These are phyloP conservation scores for Stephania yunnanensis DNA, from an alignment of 164 flowering plant genomes.

Conservation along the genomic window DNA sequence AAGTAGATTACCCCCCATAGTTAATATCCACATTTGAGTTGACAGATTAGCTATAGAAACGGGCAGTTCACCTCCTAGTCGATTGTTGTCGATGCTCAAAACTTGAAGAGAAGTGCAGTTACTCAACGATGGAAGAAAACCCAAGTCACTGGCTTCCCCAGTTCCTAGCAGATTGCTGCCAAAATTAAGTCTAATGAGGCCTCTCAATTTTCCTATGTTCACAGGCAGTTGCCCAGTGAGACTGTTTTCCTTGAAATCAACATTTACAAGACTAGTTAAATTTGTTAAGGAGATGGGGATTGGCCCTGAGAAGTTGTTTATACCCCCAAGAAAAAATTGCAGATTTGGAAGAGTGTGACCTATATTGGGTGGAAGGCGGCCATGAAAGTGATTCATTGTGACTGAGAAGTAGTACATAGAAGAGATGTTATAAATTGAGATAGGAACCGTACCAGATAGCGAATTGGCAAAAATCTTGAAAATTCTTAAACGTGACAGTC, in stretches of 20 bases:
- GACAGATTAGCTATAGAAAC: no score
- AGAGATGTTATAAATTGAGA: slow-evolving; percentile 25
- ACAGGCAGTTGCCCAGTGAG: no score
- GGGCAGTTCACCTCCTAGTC: no score
- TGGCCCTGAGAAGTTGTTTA: slow-evolving; percentile 3
- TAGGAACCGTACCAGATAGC: slow-evolving; percentile 25
- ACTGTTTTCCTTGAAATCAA: not conserved
- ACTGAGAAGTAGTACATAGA: not conserved
- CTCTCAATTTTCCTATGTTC: no score
- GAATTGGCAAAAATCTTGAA: slow-evolving; percentile 7
- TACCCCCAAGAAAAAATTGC: accelerated
- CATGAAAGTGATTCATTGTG: slow-evolving; percentile 9
- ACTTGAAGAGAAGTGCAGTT: no score
- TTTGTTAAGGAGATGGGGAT: slow-evolving; percentile 13
- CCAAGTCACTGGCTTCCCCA: no score
- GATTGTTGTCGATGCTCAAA: no score
- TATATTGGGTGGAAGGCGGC: slow-evolving; percentile 21
- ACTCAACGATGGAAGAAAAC: no score
- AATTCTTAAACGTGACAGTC: not conserved
- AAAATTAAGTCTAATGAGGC: no score
- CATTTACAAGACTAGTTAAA: not conserved
- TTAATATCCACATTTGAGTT: no score
- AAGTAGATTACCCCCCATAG: no score
- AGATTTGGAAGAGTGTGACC: slow-evolving; percentile 28
- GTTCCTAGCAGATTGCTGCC: no score